Conservation (phyloP, 148 eudicot species). For the Chenopodium suecicum region DNA sequence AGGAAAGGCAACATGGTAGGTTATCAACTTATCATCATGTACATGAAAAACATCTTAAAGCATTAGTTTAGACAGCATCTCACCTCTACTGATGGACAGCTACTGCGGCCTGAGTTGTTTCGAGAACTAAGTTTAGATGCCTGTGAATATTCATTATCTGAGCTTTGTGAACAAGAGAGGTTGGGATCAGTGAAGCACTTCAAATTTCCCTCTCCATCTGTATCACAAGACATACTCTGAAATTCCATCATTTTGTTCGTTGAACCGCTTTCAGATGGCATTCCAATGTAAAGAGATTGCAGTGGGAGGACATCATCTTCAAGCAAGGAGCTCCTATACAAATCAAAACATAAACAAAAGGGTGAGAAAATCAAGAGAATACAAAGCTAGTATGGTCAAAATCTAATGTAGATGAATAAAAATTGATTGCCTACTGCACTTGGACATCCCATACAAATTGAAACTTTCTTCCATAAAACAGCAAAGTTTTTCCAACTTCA, state of each 20-base stretch:
- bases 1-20: neutral
- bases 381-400: neutral
- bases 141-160: slow-evolving; percentile 22
- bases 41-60: neutral
- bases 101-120: slow-evolving; percentile 27
- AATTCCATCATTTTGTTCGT: slow-evolving; percentile 28
- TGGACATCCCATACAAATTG: neutral
- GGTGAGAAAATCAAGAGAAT: slow-evolving; percentile 5
- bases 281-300: slow-evolving; percentile 31
- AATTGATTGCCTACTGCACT: neutral
- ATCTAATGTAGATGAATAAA: neutral
- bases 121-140: slow-evolving; percentile 13
- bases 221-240: slow-evolving; percentile 29
- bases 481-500: neutral
- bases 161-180: slow-evolving; percentile 36
- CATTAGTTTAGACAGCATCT: slow-evolving; percentile 24
- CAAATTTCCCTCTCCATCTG: slow-evolving; percentile 32
- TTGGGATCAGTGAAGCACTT: slow-evolving; percentile 30
- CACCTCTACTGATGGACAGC: slow-evolving; percentile 47
- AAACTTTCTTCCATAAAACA: neutral
- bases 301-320: slow-evolving; percentile 47
- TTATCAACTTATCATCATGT: too few relatives aligned
- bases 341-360: slow-evolving; percentile 6
- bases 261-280: slow-evolving; percentile 34
- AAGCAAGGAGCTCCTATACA: slow-evolving; percentile 55